These are phyloP conservation scores for Didymella sp. DNA, from an alignment of 2,329 filamentous ascomycete species.

Conservation along the genomic window DNA sequence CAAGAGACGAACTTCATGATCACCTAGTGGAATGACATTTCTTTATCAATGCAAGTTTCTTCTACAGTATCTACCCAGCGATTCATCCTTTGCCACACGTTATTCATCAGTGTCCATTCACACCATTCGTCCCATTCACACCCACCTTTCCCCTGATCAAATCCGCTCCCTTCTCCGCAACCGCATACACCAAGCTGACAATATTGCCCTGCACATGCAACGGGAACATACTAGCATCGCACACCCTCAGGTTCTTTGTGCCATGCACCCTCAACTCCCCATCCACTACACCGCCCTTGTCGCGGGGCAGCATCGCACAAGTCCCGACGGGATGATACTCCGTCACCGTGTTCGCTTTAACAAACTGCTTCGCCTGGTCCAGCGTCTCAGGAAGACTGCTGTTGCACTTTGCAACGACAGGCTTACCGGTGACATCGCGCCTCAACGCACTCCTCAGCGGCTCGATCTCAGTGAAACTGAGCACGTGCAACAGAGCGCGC, in stretches of 20 bases:
- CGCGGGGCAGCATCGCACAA: constrained; percentile 43
- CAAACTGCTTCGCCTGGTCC: constrained; percentile 35
- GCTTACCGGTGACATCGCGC: constrained; percentile 30
- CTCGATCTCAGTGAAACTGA: constrained; percentile 40
- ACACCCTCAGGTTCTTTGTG: constrained; percentile 38
- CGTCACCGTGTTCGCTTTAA: constrained; percentile 26
- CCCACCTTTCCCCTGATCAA: constrained; percentile 29
- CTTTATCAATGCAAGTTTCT: no score
- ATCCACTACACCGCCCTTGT: constrained; percentile 41
- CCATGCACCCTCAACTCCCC: constrained; percentile 39
- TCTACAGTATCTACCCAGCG: no score
- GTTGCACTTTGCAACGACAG: neutral
- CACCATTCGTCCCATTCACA: constrained; percentile 1
- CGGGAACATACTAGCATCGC: constrained; percentile 41
- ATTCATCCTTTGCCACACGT: no score
- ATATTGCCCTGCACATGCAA: constrained; percentile 40
- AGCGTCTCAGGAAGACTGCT: constrained; percentile 23
- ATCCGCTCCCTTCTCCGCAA: constrained; percentile 44
- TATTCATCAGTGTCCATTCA: neutral
- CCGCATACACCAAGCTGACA: constrained; percentile 40
- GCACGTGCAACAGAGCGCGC: constrained; percentile 42
- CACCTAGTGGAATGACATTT: no score
- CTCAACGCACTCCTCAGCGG: constrained; percentile 39
- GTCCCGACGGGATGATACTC: constrained; percentile 45
- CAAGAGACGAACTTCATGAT: no score